phyloP scores from a whole-genome alignment of 2,329 filamentous ascomycete genomes.

The Fusarium globosum region DNA sequence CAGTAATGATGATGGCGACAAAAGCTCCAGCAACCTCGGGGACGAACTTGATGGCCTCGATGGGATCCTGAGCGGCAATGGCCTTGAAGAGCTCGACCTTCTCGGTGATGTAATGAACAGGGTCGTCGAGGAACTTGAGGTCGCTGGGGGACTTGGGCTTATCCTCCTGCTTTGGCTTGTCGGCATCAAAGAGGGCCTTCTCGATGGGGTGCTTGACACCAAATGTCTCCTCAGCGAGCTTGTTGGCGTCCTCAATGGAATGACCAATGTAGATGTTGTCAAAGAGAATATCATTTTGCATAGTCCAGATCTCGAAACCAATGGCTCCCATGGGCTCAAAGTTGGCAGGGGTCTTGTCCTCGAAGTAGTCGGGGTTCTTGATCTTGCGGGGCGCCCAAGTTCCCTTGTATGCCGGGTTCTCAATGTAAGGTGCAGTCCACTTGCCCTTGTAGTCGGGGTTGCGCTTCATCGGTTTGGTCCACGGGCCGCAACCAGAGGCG shows the following conservation, averaged over 20 bases:
- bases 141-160: slow-evolving; percentile 77
- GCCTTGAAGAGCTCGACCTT: slow-evolving; percentile 92
- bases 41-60: slow-evolving; percentile 87
- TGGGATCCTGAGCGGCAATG: slow-evolving; percentile 82
- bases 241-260: slow-evolving; percentile 90
- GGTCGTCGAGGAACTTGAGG: slow-evolving; percentile 91
- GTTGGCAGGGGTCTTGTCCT: slow-evolving; percentile 97
- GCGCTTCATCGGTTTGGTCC: slow-evolving; percentile 90
- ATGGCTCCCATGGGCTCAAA: slow-evolving; percentile 99
- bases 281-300: slow-evolving; percentile 98
- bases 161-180: slow-evolving; percentile 77
- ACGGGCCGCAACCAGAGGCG: slow-evolving; percentile 91
- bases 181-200: slow-evolving; percentile 80
- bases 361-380: slow-evolving; percentile 93
- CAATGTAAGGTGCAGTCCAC: slow-evolving; percentile 91
- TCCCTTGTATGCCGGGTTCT: slow-evolving; percentile 99
- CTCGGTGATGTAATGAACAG: slow-evolving; percentile 87
- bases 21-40: slow-evolving; percentile 90
- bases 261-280: slow-evolving; percentile 99
- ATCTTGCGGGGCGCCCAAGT: slow-evolving; percentile 96
- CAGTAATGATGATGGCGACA: slow-evolving; percentile 74
- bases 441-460: slow-evolving; percentile 99
- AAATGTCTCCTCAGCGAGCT: slow-evolving; percentile 90
- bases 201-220: slow-evolving; percentile 88
- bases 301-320: slow-evolving; percentile 99